A percentile compares a stretch with the other conserved stretches of the same genome.
These are phyloP conservation scores for Ophiosphaerella herpotricha DNA, from an alignment of 2,329 filamentous ascomycete species.

Conservation along the genomic window DNA sequence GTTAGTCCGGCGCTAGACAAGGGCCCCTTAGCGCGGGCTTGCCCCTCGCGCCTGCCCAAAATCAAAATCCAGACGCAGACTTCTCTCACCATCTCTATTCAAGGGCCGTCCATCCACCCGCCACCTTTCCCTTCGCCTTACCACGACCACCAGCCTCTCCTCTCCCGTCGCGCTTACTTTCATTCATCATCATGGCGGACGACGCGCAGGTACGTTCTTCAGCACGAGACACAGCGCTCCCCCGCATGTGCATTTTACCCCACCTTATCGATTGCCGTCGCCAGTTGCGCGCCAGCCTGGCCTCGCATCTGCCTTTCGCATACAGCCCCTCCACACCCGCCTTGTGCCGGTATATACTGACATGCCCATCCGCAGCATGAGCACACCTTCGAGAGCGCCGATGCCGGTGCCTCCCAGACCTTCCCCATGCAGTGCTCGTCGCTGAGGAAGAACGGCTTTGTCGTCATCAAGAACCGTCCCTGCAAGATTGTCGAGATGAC, in stretches of 20 bases:
- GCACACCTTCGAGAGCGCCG: constrained; percentile 85
- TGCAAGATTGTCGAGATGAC: constrained; percentile 99
- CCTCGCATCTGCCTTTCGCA: constrained; percentile 2
- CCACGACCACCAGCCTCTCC: constrained; percentile 35
- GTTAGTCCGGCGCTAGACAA: constrained; percentile 30
- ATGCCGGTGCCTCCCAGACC: constrained; percentile 93
- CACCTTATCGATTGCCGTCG: constrained; percentile 42
- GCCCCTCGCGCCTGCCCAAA: constrained; percentile 35
- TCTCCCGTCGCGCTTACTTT: constrained; percentile 42
- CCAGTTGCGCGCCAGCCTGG: constrained; percentile 34
- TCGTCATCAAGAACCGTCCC: constrained; percentile 97
- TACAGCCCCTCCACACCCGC: no score
- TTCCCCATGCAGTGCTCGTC: constrained; percentile 99
- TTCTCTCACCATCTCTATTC: constrained; percentile 36
- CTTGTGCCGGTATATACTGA: constrained; percentile 16
- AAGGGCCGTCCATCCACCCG: constrained; percentile 31
- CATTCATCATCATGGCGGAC: constrained; percentile 65
- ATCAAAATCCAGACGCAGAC: constrained; percentile 41
- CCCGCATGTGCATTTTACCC: constrained; percentile 40
- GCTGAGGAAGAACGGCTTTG: constrained; percentile 98
- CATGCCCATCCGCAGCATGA: constrained; percentile 51
- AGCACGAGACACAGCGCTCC: constrained; percentile 6
- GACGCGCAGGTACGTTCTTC: constrained; percentile 64
- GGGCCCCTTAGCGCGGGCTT: constrained; percentile 27
- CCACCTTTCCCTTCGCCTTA: constrained; percentile 28